Conservation (phyloP, 73 alveolate genomes). For the Paraurostyla sp. region DNA sequence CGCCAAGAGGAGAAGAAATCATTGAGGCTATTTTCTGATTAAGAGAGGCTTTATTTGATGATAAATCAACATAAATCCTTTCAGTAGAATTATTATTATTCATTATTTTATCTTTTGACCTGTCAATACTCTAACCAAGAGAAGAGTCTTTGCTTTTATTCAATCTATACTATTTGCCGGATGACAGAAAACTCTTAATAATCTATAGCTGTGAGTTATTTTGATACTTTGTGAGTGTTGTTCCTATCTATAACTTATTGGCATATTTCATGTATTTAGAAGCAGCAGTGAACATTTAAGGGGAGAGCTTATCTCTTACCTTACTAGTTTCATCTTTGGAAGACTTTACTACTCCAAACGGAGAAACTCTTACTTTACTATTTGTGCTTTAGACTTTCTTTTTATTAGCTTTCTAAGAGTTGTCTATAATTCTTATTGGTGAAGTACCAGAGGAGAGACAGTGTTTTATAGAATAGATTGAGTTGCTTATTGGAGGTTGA, state of each 20-base stretch:
- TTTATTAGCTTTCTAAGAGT: background rate
- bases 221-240: background rate
- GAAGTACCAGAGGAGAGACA: constrained; percentile 39
- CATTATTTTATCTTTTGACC: background rate
- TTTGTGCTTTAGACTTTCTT: background rate
- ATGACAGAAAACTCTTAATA: constrained; percentile 11
- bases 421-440: background rate
- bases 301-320: background rate
- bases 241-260: background rate
- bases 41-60: background rate
- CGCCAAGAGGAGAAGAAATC: background rate
- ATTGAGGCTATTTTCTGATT: background rate
- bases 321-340: constrained; percentile 6
- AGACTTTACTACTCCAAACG: constrained; percentile 4
- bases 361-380: background rate
- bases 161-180: background rate
- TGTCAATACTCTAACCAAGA: background rate
- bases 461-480: constrained; percentile 33
- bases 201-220: background rate
- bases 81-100: constrained; percentile 9
- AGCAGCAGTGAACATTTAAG: background rate
- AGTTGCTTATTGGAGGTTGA: too few species aligned
- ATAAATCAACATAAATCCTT: constrained; percentile 16
- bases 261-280: constrained; percentile 39
- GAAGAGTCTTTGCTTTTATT: constrained; percentile 37